Conservation (phyloP, 192 early-diverging fungal genomes). For the Neocallimastix lanati region DNA sequence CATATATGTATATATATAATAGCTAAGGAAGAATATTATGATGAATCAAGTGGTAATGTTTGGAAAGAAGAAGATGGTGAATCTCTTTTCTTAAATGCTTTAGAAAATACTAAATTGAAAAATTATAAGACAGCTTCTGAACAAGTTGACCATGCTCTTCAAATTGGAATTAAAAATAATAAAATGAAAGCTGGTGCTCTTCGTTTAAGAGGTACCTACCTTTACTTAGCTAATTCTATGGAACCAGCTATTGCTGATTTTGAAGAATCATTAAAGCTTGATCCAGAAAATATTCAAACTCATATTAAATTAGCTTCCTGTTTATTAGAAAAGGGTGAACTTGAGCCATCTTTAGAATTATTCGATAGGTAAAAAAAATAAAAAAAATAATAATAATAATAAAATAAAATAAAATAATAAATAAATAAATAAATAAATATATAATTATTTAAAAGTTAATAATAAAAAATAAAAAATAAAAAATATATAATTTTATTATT, state of each 20-base stretch:
- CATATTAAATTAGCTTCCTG: constrained; percentile 80
- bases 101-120: neutral
- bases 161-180: neutral
- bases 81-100: neutral
- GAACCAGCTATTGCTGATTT: neutral
- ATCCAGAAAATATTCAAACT: constrained; percentile 61
- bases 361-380: constrained; percentile 25
- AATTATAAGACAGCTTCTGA: neutral
- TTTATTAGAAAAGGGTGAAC: constrained; percentile 69
- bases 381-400: no score
- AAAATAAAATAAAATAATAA: no score
- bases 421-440: no score
- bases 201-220: neutral
- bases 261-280: constrained; percentile 14
- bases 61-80: neutral
- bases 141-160: neutral
- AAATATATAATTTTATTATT: no score
- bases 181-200: neutral
- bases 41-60: neutral
- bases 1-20: no score
- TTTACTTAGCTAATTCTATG: neutral
- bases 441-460: no score
- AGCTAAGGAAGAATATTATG: neutral
- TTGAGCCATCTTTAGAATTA: constrained; percentile 35
- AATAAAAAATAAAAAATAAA: no score